These are phyloP conservation scores for Waltiozyma sp. DNA, from an alignment of 1,139 yeast genomes.

Conservation along the genomic window DNA sequence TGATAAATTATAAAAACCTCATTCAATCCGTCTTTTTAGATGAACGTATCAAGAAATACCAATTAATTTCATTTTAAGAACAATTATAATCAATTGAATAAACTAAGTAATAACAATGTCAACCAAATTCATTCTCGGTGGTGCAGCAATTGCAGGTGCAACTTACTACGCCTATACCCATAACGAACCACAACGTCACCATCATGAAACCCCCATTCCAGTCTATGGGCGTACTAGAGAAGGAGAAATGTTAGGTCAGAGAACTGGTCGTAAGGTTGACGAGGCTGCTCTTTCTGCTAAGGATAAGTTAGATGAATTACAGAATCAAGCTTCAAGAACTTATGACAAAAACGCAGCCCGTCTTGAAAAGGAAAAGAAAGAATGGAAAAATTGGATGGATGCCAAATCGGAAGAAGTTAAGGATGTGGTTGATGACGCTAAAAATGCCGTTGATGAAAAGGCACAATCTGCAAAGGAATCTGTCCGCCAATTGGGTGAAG, in stretches of 20 bases:
- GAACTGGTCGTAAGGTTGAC: constrained; percentile 19
- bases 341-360: constrained; percentile 18
- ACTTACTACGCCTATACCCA: constrained; percentile 27
- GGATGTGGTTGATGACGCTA: constrained; percentile 2
- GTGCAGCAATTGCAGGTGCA: constrained; percentile 28
- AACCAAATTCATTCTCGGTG: constrained; percentile 17
- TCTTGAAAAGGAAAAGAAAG: constrained; percentile 13
- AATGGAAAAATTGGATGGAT: constrained; percentile 17
- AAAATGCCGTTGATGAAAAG: constrained; percentile 14
- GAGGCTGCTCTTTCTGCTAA: constrained; percentile 16
- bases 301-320: constrained; percentile 18
- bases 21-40: background rate
- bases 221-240: constrained; percentile 7
- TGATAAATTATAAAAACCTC: background rate
- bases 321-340: constrained; percentile 25
- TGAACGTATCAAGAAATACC: background rate
- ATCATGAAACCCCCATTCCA: constrained; percentile 10
- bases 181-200: constrained; percentile 19
- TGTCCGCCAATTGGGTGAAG: constrained; percentile 11
- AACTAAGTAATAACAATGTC: constrained; percentile 10
- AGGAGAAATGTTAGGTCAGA: constrained; percentile 19
- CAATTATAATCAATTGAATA: background rate
- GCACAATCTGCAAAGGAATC: constrained; percentile 7
- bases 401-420: constrained; percentile 14
- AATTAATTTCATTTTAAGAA: no score